Evolutionary conservation across 2,329 filamentous ascomycete species (phyloP).

Genomic region (Keithomyces neogunnii): DNA sequence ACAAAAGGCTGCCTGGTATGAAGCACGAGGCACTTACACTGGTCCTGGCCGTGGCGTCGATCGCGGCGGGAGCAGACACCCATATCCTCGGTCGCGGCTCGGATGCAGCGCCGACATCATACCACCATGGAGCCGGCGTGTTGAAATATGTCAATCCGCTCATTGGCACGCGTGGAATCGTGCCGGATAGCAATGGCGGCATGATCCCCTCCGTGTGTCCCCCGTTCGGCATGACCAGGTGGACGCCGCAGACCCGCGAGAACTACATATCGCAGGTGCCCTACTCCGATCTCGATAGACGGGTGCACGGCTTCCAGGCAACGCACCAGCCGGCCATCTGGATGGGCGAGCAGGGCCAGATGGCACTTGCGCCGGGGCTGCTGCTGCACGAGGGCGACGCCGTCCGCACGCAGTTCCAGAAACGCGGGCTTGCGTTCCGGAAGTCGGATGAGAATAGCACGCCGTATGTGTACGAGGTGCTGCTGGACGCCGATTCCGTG

Average conservation of each 20-base stretch:
- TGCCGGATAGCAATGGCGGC: slow-evolving; percentile 24
- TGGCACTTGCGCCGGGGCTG: slow-evolving; percentile 32
- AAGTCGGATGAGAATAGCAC: slow-evolving; percentile 35
- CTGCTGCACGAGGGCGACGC: slow-evolving; percentile 13
- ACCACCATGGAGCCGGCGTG: slow-evolving; percentile 21
- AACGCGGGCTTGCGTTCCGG: slow-evolving; percentile 30
- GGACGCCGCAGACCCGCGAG: slow-evolving; percentile 38
- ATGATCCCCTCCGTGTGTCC: slow-evolving; percentile 29
- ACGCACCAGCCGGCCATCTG: slow-evolving; percentile 44
- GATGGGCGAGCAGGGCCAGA: slow-evolving; percentile 41
- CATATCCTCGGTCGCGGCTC: background rate
- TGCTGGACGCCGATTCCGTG: slow-evolving; percentile 27
- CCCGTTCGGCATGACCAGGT: slow-evolving; percentile 41
- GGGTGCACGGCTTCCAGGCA: slow-evolving; percentile 39
- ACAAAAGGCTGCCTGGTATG: no score
- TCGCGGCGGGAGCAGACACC: background rate
- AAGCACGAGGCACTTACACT: background rate
- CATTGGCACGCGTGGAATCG: slow-evolving; percentile 22
- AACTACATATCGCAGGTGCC: slow-evolving; percentile 42
- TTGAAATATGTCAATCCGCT: slow-evolving; percentile 24
- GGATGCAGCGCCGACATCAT: slow-evolving; percentile 7
- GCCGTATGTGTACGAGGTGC: slow-evolving; percentile 36
- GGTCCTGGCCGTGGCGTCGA: background rate
- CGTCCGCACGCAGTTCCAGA: slow-evolving; percentile 25
- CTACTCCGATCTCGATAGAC: slow-evolving; percentile 32